A percentile compares a stretch with the other conserved stretches of the same genome.
These are phyloP conservation scores for Fremontodendron californicum DNA, from an alignment of 345 rosid genomes.

Conservation along the genomic window DNA sequence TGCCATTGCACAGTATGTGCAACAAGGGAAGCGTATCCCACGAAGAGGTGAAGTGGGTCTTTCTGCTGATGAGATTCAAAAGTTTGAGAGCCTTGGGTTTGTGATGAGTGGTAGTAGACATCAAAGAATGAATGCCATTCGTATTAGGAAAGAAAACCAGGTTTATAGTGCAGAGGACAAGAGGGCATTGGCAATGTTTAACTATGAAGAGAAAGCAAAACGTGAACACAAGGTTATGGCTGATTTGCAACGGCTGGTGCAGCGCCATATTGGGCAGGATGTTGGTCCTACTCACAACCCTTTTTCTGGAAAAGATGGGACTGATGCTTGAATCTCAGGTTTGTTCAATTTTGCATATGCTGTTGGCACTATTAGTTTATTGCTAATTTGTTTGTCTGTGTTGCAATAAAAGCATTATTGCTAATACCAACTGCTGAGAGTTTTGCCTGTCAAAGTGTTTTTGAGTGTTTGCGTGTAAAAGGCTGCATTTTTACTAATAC, in stretches of 20 bases:
- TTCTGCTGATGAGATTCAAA: constrained; percentile 90
- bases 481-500: constrained; percentile 4
- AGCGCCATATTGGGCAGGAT: constrained; percentile 94
- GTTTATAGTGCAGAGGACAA: constrained; percentile 98
- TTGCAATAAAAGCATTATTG: not conserved
- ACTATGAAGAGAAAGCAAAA: constrained; percentile 95
- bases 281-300: constrained; percentile 96
- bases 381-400: not conserved
- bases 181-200: constrained; percentile 95
- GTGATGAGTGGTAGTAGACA: constrained; percentile 99
- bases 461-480: not conserved
- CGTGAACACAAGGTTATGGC: constrained; percentile 99
- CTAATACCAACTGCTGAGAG: not conserved
- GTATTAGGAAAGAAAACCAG: constrained; percentile 98
- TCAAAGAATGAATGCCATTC: constrained; percentile 96
- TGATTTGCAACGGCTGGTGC: constrained; percentile 86
- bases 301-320: constrained; percentile 72
- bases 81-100: constrained; percentile 85
- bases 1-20: constrained; percentile 96
- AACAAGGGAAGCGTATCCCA: constrained; percentile 98
- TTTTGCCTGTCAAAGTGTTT: constrained; percentile 5
- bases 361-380: not conserved
- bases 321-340: constrained; percentile 58
- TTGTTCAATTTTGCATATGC: not conserved
- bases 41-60: constrained; percentile 99